These are phyloP conservation scores for Claviceps pazoutovae DNA, from an alignment of 2,329 filamentous ascomycete species.

Conservation along the genomic window DNA sequence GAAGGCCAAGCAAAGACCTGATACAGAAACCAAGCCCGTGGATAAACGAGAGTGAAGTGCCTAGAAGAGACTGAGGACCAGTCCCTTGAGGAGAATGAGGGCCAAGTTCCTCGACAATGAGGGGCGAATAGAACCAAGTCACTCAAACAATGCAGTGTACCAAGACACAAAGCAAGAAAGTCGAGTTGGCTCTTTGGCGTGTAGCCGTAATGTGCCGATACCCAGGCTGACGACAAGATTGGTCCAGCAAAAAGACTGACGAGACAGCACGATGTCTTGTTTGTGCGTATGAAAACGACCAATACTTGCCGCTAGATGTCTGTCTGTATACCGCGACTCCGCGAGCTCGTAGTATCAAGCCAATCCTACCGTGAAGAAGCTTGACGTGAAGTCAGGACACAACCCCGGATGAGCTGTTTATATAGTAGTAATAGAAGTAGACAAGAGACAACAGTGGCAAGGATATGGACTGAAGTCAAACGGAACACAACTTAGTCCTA, in stretches of 20 bases:
- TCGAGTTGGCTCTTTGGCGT: constrained; percentile 2
- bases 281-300: not conserved
- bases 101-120: no score
- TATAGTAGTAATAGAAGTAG: not conserved
- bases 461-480: not conserved
- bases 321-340: not conserved
- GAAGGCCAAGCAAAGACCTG: not conserved
- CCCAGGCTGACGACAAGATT: not conserved
- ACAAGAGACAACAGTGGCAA: not conserved
- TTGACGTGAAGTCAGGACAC: not conserved
- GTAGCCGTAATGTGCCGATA: not conserved
- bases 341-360: not conserved
- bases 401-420: not conserved
- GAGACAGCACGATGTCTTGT: not conserved
- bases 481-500: not conserved
- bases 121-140: constrained; percentile 1
- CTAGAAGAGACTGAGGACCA: no score
- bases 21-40: no score
- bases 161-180: constrained; percentile 6
- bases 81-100: not conserved
- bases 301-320: not conserved
- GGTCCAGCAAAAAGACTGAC: not conserved
- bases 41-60: no score
- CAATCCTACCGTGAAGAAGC: not conserved
- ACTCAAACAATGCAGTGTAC: constrained; percentile 9